phyloP scores from a whole-genome alignment of 495 filamentous ascomycete genomes.

The Lasiosphaeris hirsuta region DNA sequence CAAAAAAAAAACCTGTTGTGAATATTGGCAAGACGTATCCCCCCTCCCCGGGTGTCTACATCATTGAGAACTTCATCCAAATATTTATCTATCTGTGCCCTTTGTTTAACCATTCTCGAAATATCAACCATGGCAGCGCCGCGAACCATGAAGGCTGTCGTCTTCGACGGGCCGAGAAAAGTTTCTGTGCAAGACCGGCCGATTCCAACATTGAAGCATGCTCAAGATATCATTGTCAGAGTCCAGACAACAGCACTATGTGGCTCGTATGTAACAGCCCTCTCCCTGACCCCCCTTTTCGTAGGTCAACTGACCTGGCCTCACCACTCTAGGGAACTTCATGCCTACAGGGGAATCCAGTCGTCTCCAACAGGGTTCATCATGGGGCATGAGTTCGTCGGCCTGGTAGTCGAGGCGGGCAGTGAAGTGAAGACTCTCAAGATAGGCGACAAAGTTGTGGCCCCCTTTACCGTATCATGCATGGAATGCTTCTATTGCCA shows the following conservation, averaged over 20 bases:
- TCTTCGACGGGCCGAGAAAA: conserved; percentile 63
- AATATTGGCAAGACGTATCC: too few species aligned
- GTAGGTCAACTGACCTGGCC: neutral
- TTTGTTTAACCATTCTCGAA: neutral
- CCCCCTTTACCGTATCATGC: conserved; percentile 85
- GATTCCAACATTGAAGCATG: conserved; percentile 61
- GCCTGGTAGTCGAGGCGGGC: conserved; percentile 67
- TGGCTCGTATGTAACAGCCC: conserved; percentile 64
- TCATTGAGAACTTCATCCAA: neutral
- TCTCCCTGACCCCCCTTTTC: neutral
- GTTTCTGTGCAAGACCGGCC: conserved; percentile 63
- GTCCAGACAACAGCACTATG: conserved; percentile 84
- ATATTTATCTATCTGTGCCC: neutral
- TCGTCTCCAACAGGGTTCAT: conserved; percentile 46
- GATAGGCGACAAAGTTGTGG: conserved; percentile 75
- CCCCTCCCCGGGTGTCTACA: neutral
- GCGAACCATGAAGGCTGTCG: conserved; percentile 63
- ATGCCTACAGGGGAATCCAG: conserved; percentile 84
- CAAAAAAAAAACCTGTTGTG: too few species aligned
- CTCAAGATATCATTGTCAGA: conserved; percentile 79
- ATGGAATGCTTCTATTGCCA: conserved; percentile 89
- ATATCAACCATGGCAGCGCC: conserved; percentile 1
- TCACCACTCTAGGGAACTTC: conserved; percentile 64
- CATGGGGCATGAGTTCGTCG: conserved; percentile 80
- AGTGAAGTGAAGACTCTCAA: conserved; percentile 62